Evolutionary conservation across 2,329 filamentous ascomycete genomes (phyloP).

Genomic region (Pseudocercospora ulei): DNA sequence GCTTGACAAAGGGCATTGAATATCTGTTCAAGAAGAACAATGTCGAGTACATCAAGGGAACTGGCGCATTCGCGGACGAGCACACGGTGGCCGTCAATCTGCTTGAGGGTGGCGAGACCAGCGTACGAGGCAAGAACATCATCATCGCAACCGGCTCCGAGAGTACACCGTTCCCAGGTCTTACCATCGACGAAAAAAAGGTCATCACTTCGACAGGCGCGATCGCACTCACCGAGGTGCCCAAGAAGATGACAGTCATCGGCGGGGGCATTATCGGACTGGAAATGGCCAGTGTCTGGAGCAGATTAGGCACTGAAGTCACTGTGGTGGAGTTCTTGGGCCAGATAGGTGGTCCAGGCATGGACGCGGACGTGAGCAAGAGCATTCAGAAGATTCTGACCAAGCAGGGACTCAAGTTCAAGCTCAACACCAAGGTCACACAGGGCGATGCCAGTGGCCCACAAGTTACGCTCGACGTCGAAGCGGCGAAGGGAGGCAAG

Average conservation of each 20-base stretch:
- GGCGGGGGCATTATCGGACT: constrained; percentile 97
- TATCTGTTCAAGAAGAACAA: constrained; percentile 99
- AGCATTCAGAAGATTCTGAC: constrained; percentile 79
- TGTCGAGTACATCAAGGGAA: constrained; percentile 94
- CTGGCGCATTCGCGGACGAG: constrained; percentile 45
- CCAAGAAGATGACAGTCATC: constrained; percentile 94
- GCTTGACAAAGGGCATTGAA: constrained; percentile 93
- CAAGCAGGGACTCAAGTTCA: constrained; percentile 98
- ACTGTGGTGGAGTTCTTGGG: constrained; percentile 94
- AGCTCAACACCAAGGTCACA: constrained; percentile 90
- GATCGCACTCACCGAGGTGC: constrained; percentile 77
- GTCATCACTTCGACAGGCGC: constrained; percentile 95
- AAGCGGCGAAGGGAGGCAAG: constrained; percentile 94
- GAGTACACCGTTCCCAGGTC: constrained; percentile 87
- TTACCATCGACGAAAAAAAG: constrained; percentile 94
- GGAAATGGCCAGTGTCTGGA: constrained; percentile 98
- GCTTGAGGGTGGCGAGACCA: constrained; percentile 82
- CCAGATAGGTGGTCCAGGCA: constrained; percentile 94
- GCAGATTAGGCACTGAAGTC: constrained; percentile 81
- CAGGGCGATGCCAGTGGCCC: constrained; percentile 72
- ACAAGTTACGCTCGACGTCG: constrained; percentile 69
- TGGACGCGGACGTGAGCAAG: constrained; percentile 93
- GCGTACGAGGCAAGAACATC: constrained; percentile 87
- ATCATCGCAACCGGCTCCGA: constrained; percentile 94
- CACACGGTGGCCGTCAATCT: constrained; percentile 86